A percentile compares a stretch with the other conserved stretches of the same genome.
Evolutionary conservation across 805 yeast species (phyloP).

Genomic region (Saccharomyces jurei): DNA sequence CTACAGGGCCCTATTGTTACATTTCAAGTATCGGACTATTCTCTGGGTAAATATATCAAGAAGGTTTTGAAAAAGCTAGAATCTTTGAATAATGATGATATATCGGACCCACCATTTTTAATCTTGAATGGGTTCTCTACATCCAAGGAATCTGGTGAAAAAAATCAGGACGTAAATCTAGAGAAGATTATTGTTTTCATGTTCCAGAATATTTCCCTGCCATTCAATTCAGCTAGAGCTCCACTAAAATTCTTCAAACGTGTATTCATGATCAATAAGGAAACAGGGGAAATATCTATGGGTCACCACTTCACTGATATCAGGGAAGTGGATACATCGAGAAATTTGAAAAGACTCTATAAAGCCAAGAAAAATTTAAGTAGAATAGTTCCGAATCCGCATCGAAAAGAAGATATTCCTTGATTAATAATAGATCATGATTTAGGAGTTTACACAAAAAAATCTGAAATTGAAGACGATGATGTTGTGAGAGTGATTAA

Average conservation of each 20-base stretch:
- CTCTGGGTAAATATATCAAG: constrained; percentile 73
- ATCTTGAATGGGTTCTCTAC: constrained; percentile 82
- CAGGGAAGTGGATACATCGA: constrained; percentile 69
- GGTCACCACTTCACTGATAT: constrained; percentile 89
- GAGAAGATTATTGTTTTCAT: constrained; percentile 81
- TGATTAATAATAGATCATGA: constrained; percentile 79
- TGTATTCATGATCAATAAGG: constrained; percentile 75
- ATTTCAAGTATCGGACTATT: constrained; percentile 68
- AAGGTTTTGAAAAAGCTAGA: constrained; percentile 69
- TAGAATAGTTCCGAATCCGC: constrained; percentile 63
- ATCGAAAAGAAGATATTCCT: constrained; percentile 63
- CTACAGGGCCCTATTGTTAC: constrained; percentile 93
- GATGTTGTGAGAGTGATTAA: constrained; percentile 56
- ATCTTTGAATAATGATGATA: constrained; percentile 62
- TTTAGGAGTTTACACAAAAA: constrained; percentile 71
- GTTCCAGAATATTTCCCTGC: constrained; percentile 93
- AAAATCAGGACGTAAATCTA: constrained; percentile 37
- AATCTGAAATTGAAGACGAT: constrained; percentile 91
- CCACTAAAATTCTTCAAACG: constrained; percentile 69
- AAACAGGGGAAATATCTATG: constrained; percentile 66
- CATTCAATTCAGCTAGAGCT: constrained; percentile 79
- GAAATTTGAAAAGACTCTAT: constrained; percentile 63
- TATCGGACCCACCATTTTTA: constrained; percentile 73
- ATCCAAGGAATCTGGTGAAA: constrained; percentile 7
- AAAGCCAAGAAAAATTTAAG: constrained; percentile 51